Evolutionary conservation across 495 filamentous ascomycete genomes (phyloP), one percentile per base, ranked within the genome.

Genomic region (Daldinia caldariorum): DNA sequence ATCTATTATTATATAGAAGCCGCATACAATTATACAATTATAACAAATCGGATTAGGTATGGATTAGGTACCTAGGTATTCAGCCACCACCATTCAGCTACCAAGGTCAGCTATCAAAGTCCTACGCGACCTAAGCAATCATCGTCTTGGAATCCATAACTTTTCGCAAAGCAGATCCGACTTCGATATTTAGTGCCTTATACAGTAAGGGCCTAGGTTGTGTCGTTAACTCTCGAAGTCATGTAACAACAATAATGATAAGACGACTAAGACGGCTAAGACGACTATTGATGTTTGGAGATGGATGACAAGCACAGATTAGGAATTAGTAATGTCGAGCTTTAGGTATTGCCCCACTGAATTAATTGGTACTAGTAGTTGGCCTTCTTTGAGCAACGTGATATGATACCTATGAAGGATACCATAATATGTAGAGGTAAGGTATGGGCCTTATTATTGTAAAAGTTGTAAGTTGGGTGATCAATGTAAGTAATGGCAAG

Each of bases 321-420:
- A 63, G 58, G 58, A 49, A 34, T 16, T 53, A n/a, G 18, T n/a
- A 39, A 57, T 35, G 54, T 57, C 13, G 18, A 39, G 54, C 54
- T 13, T 32, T 8, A 34, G 54, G 32, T 55, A 38, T 47, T 47
- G 39, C 55, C 37, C 67, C 67, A 70, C 61, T 56, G 57, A 26
- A 62, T 38, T 64, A 63, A 50, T 68, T 41, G 58, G 56, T 61
- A 26, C 26, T 26, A 26, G 26, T 26, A 26, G 26, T 26, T 57
- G 49, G 49, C 26, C 12, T 53, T 3, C 6, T 29, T 51, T 26
- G 12, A 50, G 3, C 20, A 26, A 26, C 1, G 1, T 26, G 26
- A 26, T 26, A 26, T n/a, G n/a, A n/a, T n/a, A n/a, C n/a, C n/a
- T n/a, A n/a, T 26, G 26, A 1, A 26, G 26, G 3, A 26, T 26